These are phyloP conservation scores for Macrophomina phaseolina DNA, from an alignment of 2,329 filamentous ascomycete genomes.

Conservation along the genomic window DNA sequence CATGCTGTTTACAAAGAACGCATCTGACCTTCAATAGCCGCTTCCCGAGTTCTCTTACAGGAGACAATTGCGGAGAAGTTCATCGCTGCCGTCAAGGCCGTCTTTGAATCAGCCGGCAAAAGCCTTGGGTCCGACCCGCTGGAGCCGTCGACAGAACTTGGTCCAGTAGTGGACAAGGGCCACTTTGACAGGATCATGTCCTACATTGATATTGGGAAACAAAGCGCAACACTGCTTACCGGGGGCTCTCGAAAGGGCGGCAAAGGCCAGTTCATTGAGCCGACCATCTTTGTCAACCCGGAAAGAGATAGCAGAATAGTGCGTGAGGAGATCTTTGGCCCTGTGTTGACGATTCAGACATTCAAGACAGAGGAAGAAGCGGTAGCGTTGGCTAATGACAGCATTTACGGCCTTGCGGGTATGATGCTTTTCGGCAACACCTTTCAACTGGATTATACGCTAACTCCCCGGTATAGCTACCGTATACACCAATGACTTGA, in stretches of 20 bases:
- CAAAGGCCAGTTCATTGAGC: conserved; percentile 79
- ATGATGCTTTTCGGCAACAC: not conserved
- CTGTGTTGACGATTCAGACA: conserved; percentile 79
- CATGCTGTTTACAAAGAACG: conserved; percentile 42
- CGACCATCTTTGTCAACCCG: conserved; percentile 86
- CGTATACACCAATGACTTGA: conserved; percentile 78
- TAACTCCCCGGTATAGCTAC: conserved; percentile 65
- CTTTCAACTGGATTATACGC: not conserved
- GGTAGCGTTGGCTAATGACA: conserved; percentile 75
- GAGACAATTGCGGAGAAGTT: conserved; percentile 74
- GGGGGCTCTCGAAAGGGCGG: conserved; percentile 66
- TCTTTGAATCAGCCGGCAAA: conserved; percentile 77
- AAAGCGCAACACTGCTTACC: conserved; percentile 74
- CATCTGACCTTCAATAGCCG: conserved; percentile 10
- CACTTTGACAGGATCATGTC: conserved; percentile 8
- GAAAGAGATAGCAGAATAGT: conserved; percentile 80
- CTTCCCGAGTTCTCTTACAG: conserved; percentile 70
- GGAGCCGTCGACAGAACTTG: conserved; percentile 72
- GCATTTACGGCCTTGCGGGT: conserved; percentile 68
- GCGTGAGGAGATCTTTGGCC: conserved; percentile 85
- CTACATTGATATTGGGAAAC: conserved; percentile 59
- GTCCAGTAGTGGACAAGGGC: conserved; percentile 40
- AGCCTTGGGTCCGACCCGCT: conserved; percentile 81
- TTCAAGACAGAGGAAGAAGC: conserved; percentile 75
- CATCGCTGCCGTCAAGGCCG: conserved; percentile 61